A percentile compares a stretch with the other conserved stretches of the same genome.
Evolutionary conservation across 371 early-diverging fungal species (phyloP).

Genomic region (Fennellomyces sp.): DNA sequence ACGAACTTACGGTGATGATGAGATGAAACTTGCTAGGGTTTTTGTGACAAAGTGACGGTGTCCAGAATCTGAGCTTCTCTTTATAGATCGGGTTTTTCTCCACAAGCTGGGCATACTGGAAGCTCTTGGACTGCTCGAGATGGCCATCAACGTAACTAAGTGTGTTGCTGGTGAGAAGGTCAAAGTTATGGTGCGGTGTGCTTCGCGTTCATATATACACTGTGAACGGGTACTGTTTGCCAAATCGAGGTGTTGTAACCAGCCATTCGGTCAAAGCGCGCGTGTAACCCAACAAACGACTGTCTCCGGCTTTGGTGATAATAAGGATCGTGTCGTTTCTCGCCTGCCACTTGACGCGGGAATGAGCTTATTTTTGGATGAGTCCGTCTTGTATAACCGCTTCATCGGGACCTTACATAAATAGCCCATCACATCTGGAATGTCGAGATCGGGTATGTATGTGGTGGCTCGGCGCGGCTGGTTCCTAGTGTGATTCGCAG

Average conservation of each 20-base stretch:
- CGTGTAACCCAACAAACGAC: conserved; percentile 70
- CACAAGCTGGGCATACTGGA: conserved; percentile 51
- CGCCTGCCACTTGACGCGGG: conserved; percentile 43
- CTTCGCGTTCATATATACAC: too few relatives aligned
- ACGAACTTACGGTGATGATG: conserved; percentile 63
- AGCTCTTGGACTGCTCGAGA: conserved; percentile 55
- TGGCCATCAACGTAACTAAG: conserved; percentile 65
- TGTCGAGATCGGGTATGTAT: not conserved
- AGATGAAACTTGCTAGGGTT: conserved; percentile 74
- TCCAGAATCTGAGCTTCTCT: conserved; percentile 74
- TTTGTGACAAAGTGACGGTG: conserved; percentile 66
- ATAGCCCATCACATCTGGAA: not conserved
- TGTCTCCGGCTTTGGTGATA: conserved; percentile 86
- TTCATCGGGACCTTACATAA: not conserved
- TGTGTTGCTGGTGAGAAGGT: too few relatives aligned
- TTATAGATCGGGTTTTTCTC: conserved; percentile 43
- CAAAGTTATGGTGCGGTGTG: too few relatives aligned
- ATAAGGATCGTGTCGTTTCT: conserved; percentile 69
- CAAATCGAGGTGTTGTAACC: conserved; percentile 51
- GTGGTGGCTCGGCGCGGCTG: not conserved
- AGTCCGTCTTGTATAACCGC: not conserved
- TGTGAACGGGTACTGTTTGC: conserved; percentile 58
- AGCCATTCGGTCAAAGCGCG: conserved; percentile 81
- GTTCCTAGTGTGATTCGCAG: not conserved
- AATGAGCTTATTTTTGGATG: conserved; percentile 3